These are phyloP conservation scores for Seminavis robusta DNA, from an alignment of 108 stramenopile species.

Conservation along the genomic window DNA sequence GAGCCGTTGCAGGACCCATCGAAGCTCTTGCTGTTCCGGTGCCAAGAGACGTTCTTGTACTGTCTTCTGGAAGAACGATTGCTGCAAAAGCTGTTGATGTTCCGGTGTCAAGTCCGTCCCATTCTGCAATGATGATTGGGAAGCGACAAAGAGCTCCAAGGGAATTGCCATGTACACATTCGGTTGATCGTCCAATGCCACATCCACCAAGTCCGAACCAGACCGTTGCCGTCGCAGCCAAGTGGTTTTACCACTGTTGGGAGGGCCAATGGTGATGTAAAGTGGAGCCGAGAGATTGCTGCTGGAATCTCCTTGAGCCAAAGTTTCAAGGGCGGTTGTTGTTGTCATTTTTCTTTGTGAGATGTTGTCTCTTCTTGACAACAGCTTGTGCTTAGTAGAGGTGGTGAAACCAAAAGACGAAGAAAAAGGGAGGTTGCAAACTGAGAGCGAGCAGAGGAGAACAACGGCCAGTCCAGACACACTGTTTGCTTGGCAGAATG, in stretches of 20 bases:
- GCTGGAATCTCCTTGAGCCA: no score
- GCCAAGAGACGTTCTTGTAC: conserved; percentile 36
- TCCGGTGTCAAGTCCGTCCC: background rate
- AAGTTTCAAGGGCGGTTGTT: no score
- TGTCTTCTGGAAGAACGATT: conserved; percentile 27
- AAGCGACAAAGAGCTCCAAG: conserved; percentile 37
- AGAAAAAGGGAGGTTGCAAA: no score
- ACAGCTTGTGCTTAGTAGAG: no score
- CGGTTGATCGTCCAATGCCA: conserved; percentile 73
- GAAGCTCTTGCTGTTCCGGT: conserved; percentile 35
- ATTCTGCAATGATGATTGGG: no score
- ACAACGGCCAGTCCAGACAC: no score
- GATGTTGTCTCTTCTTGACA: no score
- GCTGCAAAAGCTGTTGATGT: background rate
- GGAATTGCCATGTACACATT: conserved; percentile 63
- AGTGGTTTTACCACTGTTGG: conserved; percentile 73
- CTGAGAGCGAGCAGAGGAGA: no score
- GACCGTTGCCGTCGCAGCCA: conserved; percentile 28
- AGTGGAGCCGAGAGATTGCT: no score
- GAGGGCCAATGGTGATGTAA: conserved; percentile 80
- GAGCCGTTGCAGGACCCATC: conserved; percentile 34
- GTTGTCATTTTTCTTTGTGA: no score
- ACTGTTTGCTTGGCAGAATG: no score
- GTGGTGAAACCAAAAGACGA: no score
- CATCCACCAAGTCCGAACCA: conserved; percentile 29